Base-by-base conservation (phyloP, 306 rosid species). In the Lupinus albus region DNA sequence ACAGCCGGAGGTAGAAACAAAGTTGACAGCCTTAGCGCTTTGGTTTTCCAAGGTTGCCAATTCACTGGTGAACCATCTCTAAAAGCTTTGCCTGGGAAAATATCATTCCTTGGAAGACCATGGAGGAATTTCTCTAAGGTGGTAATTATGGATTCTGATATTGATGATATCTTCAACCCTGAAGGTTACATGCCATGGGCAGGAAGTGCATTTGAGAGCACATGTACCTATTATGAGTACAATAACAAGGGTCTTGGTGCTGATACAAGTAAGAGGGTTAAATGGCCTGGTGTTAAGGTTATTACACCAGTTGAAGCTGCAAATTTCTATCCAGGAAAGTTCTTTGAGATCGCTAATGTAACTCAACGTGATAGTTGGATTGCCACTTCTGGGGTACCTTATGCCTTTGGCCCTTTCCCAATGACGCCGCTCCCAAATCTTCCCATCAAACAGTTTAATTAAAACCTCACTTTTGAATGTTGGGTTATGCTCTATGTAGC, bases 151-250 rank as follows among this genome's bases (percentile, higher is more conserved):
- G 83, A 88, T 28, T 77, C 86, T 0, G 12, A 38, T 4, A 88
- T 93, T 5, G 97, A 83, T 0, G 89, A 41, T 3, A 15, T 86
- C 0, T 90, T 86, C 6, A 3, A 65, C 0, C 80, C 85, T 0
- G 84, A 86, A 20, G 99, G 97, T 0, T 93, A 87, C 75, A 15
- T 77, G 58, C 64, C 88, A 2, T 93, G 96, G 97, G 58, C 28
- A 12, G 97, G 96, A 1, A 11, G 11, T 2, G 48, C 48, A 1
- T 59, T 2, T 20, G 62, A 79, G 25, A 56, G 77, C 0, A 82
- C 94, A 0, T 74, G 85, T 61, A 67, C 76, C 59, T 88, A 77
- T 5, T 35, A 64, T 0, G 97, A 93, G 86, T 68, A 44, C 44
- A 57, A 64, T 38, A 90, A 90, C 64, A 73, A 47, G 8, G 99